These are phyloP conservation scores for Backusella parvicylindrica DNA, from an alignment of 192 early-diverging fungal genomes.

Conservation along the genomic window DNA sequence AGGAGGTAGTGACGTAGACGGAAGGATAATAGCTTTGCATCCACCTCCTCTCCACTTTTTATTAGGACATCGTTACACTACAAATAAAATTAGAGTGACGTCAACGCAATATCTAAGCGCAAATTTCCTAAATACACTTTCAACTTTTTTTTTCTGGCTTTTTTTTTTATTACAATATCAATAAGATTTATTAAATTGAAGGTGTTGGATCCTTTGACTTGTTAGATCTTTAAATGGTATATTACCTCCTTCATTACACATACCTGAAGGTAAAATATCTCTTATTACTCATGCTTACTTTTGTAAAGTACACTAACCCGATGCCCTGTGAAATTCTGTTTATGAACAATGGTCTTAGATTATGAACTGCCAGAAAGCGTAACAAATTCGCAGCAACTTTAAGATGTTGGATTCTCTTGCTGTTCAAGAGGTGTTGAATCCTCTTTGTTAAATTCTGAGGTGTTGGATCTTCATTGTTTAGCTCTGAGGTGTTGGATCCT, in stretches of 20 bases:
- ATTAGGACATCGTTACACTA: constrained; percentile 3
- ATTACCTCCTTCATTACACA: constrained; percentile 9
- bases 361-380: constrained; percentile 13
- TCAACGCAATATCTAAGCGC: constrained; percentile 5
- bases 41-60: not conserved
- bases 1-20: not conserved
- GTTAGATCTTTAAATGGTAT: constrained; percentile 13
- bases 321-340: constrained; percentile 10
- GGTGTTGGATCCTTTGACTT: constrained; percentile 11
- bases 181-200: constrained; percentile 1
- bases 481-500: constrained; percentile 10
- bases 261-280: constrained; percentile 12
- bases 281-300: constrained; percentile 8
- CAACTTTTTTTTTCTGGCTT: not conserved
- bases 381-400: constrained; percentile 12
- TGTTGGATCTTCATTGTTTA: constrained; percentile 5
- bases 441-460: not conserved
- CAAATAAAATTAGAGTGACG: constrained; percentile 1
- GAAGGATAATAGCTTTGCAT: not conserved
- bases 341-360: constrained; percentile 8
- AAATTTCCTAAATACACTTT: not conserved
- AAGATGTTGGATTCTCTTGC: constrained; percentile 12
- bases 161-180: constrained; percentile 2
- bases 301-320: constrained; percentile 12
- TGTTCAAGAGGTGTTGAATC: not conserved